Evolutionary conservation across 352 stramenopile species (phyloP).

Genomic region (Phytophthora hibernalis): DNA sequence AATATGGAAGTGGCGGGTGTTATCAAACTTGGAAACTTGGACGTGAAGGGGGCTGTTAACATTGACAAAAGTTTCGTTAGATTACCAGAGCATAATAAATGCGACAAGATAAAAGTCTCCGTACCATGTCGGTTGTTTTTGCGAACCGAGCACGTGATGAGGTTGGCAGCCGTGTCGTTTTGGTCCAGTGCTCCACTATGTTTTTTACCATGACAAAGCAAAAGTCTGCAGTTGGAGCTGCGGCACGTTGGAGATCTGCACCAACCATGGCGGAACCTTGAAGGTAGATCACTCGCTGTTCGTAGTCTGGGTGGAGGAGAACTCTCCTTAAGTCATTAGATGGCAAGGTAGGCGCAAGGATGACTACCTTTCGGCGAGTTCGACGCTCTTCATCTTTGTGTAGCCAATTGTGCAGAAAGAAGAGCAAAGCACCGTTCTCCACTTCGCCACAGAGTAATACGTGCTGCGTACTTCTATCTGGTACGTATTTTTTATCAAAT

Average conservation of each 20-base stretch:
- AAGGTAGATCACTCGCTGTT: conserved; percentile 79
- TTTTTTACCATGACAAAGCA: conserved; percentile 84
- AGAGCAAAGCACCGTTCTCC: conserved; percentile 67
- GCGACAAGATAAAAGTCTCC: neutral
- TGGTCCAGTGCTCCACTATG: conserved; percentile 60
- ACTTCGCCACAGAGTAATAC: conserved; percentile 84
- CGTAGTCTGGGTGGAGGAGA: conserved; percentile 75
- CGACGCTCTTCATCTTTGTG: conserved; percentile 67
- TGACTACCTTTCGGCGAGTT: conserved; percentile 70
- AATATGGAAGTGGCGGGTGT: conserved; percentile 75
- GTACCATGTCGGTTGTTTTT: conserved; percentile 77
- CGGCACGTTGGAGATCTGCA: conserved; percentile 69
- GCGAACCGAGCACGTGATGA: conserved; percentile 79
- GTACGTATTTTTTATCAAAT: conserved; percentile 82
- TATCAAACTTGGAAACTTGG: conserved; percentile 83
- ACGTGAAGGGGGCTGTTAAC: conserved; percentile 66
- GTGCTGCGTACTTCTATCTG: conserved; percentile 71
- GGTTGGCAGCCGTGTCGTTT: conserved; percentile 76
- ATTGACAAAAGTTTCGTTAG: conserved; percentile 7
- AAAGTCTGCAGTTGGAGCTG: conserved; percentile 53
- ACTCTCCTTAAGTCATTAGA: conserved; percentile 65
- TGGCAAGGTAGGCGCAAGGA: conserved; percentile 67
- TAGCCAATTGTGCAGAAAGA: conserved; percentile 86
- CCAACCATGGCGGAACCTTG: conserved; percentile 81
- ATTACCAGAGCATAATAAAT: neutral